Percentiles rank a stretch among this genome's conserved stretches.
Evolutionary conservation across 805 yeast genomes (phyloP).

Genomic region (Ogataea methylovora): DNA sequence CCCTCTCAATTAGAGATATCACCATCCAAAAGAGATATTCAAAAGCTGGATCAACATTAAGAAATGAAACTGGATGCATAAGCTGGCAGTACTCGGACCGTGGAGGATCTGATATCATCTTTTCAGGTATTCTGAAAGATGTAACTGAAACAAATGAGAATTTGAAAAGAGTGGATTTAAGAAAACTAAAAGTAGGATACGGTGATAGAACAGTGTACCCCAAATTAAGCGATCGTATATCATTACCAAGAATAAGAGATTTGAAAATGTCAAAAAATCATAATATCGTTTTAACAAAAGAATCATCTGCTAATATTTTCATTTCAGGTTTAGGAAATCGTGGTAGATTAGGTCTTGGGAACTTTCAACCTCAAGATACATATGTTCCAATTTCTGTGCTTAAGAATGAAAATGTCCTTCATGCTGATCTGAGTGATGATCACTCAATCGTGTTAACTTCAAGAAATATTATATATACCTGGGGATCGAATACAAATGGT

Average conservation of each 20-base stretch:
- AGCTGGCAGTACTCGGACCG: constrained; percentile 34
- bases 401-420: constrained; percentile 20
- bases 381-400: constrained; percentile 37
- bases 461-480: constrained; percentile 51
- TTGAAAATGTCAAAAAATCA: constrained; percentile 59
- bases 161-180: constrained; percentile 10
- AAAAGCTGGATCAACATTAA: background rate
- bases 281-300: constrained; percentile 49
- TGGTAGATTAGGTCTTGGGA: constrained; percentile 65
- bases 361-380: constrained; percentile 30
- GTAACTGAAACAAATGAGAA: constrained; percentile 5
- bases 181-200: constrained; percentile 14
- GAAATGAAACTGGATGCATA: background rate
- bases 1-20: constrained; percentile 7
- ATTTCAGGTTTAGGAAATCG: constrained; percentile 62
- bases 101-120: constrained; percentile 53
- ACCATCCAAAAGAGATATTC: constrained; percentile 12
- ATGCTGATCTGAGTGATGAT: constrained; percentile 51
- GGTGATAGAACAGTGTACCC: constrained; percentile 13
- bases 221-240: constrained; percentile 17
- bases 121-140: constrained; percentile 44
- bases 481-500: constrained; percentile 71
- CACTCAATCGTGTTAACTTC: constrained; percentile 56
- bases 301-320: constrained; percentile 36
- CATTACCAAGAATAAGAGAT: constrained; percentile 38